A percentile compares a stretch with the other conserved stretches of the same genome.
These are phyloP conservation scores for Solanum sitiens DNA, from an alignment of 257 asterid species.

Conservation along the genomic window DNA sequence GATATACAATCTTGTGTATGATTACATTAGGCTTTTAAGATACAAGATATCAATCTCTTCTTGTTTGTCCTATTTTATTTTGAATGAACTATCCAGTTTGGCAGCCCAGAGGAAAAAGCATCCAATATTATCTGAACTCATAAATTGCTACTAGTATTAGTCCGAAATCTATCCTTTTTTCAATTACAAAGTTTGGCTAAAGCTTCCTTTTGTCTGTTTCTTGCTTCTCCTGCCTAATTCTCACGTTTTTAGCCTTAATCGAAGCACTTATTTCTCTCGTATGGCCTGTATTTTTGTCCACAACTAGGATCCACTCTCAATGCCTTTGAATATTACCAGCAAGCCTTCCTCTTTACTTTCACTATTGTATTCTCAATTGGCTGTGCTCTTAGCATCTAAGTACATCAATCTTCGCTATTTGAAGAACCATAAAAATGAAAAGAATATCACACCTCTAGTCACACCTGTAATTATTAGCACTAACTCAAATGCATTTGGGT, in stretches of 20 bases:
- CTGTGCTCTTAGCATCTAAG: constrained; percentile 13
- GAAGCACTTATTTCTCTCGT: background rate
- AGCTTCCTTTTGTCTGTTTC: background rate
- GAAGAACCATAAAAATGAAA: constrained; percentile 63
- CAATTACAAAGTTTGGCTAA: background rate
- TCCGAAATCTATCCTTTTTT: background rate
- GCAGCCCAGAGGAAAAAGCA: background rate
- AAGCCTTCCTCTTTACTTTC: background rate
- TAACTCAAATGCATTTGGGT: background rate
- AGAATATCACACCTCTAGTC: constrained; percentile 44
- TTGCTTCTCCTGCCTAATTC: background rate
- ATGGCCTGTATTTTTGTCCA: background rate
- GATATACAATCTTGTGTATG: background rate
- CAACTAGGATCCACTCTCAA: background rate
- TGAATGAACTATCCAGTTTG: background rate
- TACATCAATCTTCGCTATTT: constrained; percentile 74
- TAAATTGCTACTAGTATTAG: background rate
- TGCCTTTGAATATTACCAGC: background rate
- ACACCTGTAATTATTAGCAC: background rate
- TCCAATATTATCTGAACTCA: background rate
- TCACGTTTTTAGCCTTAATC: background rate
- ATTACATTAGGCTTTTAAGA: background rate
- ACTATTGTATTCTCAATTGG: background rate
- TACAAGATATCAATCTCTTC: background rate
- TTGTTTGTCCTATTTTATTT: background rate